Evolutionary conservation across 768 basidiomycete species (phyloP).

Genomic region (Hygrophorus pudorinus): DNA sequence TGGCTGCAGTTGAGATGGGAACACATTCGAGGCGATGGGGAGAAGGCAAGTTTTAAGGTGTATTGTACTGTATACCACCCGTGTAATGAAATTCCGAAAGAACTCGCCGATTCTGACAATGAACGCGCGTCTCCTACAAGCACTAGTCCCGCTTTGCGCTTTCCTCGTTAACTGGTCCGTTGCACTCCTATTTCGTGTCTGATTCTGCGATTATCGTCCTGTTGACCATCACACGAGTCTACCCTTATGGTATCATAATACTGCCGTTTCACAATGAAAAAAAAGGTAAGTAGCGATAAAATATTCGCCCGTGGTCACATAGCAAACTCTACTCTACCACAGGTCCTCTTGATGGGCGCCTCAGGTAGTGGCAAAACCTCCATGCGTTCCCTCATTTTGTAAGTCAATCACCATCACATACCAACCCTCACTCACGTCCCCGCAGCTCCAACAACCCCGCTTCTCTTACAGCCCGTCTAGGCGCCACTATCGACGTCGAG

Average conservation of each 20-base stretch:
- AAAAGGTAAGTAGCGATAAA: constrained; percentile 36
- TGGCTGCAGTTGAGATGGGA: constrained; percentile 93
- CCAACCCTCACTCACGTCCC: neutral
- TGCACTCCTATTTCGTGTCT: too few species aligned
- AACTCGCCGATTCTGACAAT: too few species aligned
- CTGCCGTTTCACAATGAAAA: constrained; percentile 36
- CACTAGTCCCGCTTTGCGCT: too few species aligned
- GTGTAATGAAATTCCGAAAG: neutral
- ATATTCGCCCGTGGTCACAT: neutral
- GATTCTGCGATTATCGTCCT: neutral
- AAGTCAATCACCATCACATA: constrained; percentile 23
- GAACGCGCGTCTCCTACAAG: too few species aligned
- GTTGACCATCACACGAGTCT: neutral
- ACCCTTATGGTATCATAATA: constrained; percentile 1
- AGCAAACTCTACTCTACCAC: neutral
- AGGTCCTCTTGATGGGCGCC: constrained; percentile 98
- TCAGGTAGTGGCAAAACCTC: constrained; percentile 93
- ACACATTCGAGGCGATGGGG: constrained; percentile 55
- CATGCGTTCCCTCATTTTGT: constrained; percentile 99
- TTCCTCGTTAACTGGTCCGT: too few species aligned
- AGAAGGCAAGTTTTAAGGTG: constrained; percentile 47
- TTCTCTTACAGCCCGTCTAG: constrained; percentile 80
- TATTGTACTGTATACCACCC: neutral
- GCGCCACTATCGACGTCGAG: constrained; percentile 97
- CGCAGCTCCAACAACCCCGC: constrained; percentile 91